Conservation (phyloP, 108 stramenopile genomes). For the Skeletonema tropicum region DNA sequence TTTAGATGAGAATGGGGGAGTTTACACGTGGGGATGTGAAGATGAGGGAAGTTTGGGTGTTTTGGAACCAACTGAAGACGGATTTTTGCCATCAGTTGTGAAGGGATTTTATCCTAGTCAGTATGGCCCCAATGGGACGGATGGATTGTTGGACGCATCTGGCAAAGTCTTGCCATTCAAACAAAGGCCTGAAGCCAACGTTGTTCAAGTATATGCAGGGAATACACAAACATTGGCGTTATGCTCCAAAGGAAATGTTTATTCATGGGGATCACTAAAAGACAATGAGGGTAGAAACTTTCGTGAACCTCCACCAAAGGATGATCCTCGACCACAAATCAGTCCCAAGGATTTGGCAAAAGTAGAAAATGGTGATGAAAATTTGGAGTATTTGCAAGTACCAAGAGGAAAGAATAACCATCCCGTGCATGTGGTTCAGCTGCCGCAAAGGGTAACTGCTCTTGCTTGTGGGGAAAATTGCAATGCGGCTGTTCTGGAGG, state of each 20-base stretch:
- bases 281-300: slow-evolving; percentile 67
- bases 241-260: slow-evolving; percentile 63
- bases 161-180: slow-evolving; percentile 5
- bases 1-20: slow-evolving; percentile 64
- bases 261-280: slow-evolving; percentile 71
- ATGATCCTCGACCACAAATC: slow-evolving; percentile 35
- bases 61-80: slow-evolving; percentile 36
- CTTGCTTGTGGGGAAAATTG: slow-evolving; percentile 55
- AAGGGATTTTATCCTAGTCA: slow-evolving; percentile 20
- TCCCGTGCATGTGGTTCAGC: slow-evolving; percentile 40
- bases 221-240: slow-evolving; percentile 78
- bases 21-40: slow-evolving; percentile 90
- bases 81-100: slow-evolving; percentile 21
- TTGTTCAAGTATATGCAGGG: slow-evolving; percentile 76
- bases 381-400: slow-evolving; percentile 4
- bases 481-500: slow-evolving; percentile 67
- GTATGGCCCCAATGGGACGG: slow-evolving; percentile 23
- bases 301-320: slow-evolving; percentile 28
- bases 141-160: not conserved
- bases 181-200: slow-evolving; percentile 32
- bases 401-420: slow-evolving; percentile 34
- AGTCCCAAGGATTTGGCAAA: slow-evolving; percentile 30
- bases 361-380: slow-evolving; percentile 22
- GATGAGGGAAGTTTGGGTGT: slow-evolving; percentile 90
- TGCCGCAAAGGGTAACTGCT: slow-evolving; percentile 33